Evolutionary conservation across 805 yeast genomes (phyloP), one percentile per base, ranked within the genome.

Genomic region (Schwanniomyces yamadae): DNA sequence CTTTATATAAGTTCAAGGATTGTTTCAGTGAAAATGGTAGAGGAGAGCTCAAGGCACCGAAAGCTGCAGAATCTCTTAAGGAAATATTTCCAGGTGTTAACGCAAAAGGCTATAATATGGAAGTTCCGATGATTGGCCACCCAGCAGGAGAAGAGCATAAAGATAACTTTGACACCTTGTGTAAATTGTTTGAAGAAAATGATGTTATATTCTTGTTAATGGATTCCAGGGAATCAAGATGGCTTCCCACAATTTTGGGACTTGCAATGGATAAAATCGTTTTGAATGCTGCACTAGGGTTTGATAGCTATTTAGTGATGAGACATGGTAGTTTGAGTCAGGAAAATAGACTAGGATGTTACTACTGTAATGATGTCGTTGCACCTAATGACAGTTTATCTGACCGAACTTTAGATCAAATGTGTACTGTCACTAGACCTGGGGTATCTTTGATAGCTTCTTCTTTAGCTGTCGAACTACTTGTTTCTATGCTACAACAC

Each of bases 391-490:
- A 93, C 55, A 83, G 95, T 39, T 62, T 87, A n/a, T 72, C 86
- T 0, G 95, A 89, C 52, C 71, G 95, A 34, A 85, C 97, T 0
- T 65, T 93, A 38, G 99, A 93, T 61, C 98, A 93, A 59, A 93
- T 93, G 97, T 93, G 99, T 54, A 93, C 99, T 0, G 99, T 93
- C 1, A 93, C 99, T 0, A 70, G 99, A 26, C 98, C 99, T 0
- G 99, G 99, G 0, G 90, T 84, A 1, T 96, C 99, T 0, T 64
- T 84, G 49, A 64, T 88, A 61, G 97, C 98, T 0, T 77, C 95
- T 0, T 78, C 96, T 0, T 63, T 82, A 23, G 95, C 95, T 0
- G 95, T 86, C 1, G 99, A 93, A 55, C 61, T 93, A 5, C 53
- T 88, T 42, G 84, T 85, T 0, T 77, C 93, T 1, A 42, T 86